phyloP scores from a whole-genome alignment of 2,329 filamentous ascomycete genomes.

The Cladosporium cucumerinum region DNA sequence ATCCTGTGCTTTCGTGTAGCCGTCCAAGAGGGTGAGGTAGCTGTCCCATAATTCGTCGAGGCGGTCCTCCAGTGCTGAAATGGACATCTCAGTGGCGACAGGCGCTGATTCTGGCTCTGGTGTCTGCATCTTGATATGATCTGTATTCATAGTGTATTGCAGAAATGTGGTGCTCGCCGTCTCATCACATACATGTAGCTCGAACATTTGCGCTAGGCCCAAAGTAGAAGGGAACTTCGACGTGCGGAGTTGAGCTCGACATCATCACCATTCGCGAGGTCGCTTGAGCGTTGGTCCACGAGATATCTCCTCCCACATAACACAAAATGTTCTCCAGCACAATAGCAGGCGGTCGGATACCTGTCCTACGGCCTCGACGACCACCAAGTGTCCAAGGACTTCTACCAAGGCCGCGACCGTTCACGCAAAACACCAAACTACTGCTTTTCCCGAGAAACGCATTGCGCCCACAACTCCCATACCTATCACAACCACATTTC shows the following conservation, averaged over 20 bases:
- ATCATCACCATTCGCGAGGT: neutral
- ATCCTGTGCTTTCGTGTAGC: conserved; percentile 60
- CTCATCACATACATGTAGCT: neutral
- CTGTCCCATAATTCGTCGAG: conserved; percentile 63
- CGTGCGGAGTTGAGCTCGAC: conserved; percentile 13
- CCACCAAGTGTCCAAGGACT: conserved; percentile 20
- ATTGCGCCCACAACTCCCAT: conserved; percentile 61
- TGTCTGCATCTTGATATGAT: neutral
- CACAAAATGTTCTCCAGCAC: conserved; percentile 24
- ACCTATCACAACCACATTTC: conserved; percentile 56
- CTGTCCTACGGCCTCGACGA: conserved; percentile 27
- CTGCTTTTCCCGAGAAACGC: conserved; percentile 50
- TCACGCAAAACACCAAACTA: conserved; percentile 56
- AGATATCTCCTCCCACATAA: neutral
- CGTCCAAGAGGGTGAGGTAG: conserved; percentile 64
- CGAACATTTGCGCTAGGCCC: conserved; percentile 9
- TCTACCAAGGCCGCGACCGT: conserved; percentile 43
- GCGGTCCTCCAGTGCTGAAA: conserved; percentile 13
- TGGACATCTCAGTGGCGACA: neutral
- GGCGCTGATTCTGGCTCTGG: neutral
- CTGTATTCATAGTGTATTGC: neutral
- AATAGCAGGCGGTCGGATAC: conserved; percentile 22
- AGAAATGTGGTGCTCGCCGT: neutral
- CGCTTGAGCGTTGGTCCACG: neutral
- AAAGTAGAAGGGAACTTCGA: conserved; percentile 10